phyloP scores from a whole-genome alignment of 2,329 filamentous ascomycete genomes.

The Trichoderma afroharzianum region DNA sequence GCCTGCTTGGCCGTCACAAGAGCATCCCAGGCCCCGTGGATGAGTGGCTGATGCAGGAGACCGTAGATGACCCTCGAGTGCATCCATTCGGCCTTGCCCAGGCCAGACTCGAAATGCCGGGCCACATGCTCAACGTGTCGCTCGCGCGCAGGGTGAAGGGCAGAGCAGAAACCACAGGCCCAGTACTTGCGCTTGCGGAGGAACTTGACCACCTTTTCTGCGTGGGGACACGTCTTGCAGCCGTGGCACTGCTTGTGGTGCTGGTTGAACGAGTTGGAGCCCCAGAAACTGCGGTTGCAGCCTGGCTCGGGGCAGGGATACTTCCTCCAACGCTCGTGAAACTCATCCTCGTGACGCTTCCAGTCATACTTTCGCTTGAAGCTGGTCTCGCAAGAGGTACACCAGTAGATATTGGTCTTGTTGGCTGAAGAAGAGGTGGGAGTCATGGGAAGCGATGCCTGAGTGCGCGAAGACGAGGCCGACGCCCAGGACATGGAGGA shows the following conservation, averaged over 20 bases:
- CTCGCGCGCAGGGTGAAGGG: conserved; percentile 59
- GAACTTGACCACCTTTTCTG: conserved; percentile 60
- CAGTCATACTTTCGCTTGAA: conserved; percentile 67
- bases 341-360: conserved; percentile 67
- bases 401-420: conserved; percentile 52
- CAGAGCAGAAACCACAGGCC: conserved; percentile 66
- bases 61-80: conserved; percentile 66
- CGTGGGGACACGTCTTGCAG: conserved; percentile 62
- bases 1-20: conserved; percentile 52
- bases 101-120: conserved; percentile 61
- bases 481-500: conserved; percentile 41
- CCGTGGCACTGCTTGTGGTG: conserved; percentile 64
- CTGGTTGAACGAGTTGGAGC: conserved; percentile 65
- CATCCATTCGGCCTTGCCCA: conserved; percentile 64
- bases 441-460: conserved; percentile 36
- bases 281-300: conserved; percentile 66
- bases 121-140: conserved; percentile 67
- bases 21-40: conserved; percentile 59
- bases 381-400: conserved; percentile 58
- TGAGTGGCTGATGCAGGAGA: conserved; percentile 61
- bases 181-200: conserved; percentile 63
- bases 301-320: conserved; percentile 61
- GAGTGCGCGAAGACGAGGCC: conserved; percentile 33
- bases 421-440: conserved; percentile 30
- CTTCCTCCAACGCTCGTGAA: conserved; percentile 65